Conservation (phyloP, 768 basidiomycete species). For the Cyclocybe cylindracea region DNA sequence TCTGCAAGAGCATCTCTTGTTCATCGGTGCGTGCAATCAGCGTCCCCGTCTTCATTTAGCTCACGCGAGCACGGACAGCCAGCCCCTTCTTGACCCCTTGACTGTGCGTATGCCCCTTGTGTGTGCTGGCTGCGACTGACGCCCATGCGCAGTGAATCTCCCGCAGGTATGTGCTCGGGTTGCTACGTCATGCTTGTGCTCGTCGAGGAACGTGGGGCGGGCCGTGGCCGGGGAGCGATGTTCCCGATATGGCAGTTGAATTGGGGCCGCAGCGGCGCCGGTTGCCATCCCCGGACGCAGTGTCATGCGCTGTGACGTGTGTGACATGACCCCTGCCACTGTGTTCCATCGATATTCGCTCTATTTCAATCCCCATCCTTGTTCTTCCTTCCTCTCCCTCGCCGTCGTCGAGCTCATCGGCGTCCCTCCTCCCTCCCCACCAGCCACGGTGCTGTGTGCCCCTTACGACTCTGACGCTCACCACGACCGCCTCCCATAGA, state of each 20-base stretch:
- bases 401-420: constrained; percentile 42
- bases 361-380: constrained; percentile 29
- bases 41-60: not conserved
- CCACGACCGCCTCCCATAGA: constrained; percentile 33
- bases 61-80: not conserved
- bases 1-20: constrained; percentile 19
- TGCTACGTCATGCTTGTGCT: constrained; percentile 31
- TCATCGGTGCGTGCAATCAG: constrained; percentile 12
- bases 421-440: constrained; percentile 25
- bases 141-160: constrained; percentile 4
- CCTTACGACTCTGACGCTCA: constrained; percentile 49
- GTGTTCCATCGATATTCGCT: constrained; percentile 23
- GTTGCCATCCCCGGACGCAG: constrained; percentile 10
- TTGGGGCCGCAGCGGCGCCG: constrained; percentile 28
- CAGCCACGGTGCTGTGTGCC: constrained; percentile 16
- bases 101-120: constrained; percentile 14
- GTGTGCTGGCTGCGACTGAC: not conserved
- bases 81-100: constrained; percentile 2
- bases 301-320: constrained; percentile 9
- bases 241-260: constrained; percentile 23
- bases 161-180: constrained; percentile 5
- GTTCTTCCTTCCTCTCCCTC: constrained; percentile 26
- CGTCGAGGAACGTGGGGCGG: constrained; percentile 44
- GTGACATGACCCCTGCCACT: constrained; percentile 19
- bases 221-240: constrained; percentile 25